Evolutionary conservation across 2,329 filamentous ascomycete species (phyloP).

Genomic region (Botryosphaeria dothidea): DNA sequence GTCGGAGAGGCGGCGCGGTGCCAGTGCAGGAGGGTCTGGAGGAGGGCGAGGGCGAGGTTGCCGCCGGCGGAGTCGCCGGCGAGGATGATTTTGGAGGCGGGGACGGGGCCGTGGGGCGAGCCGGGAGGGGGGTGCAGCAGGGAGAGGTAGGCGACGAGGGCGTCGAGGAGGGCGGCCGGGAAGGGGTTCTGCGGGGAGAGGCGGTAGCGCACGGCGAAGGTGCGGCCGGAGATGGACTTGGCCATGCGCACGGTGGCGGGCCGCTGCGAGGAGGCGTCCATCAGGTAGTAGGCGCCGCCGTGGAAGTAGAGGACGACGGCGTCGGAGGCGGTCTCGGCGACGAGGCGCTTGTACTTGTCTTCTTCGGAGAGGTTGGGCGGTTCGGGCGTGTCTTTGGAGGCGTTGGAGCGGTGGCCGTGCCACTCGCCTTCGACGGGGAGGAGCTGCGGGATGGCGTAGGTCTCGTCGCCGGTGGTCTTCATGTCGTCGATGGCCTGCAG

Average conservation of each 20-base stretch:
- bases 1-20: conserved; percentile 40
- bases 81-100: conserved; percentile 67
- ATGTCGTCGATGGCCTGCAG: conserved; percentile 59
- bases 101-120: conserved; percentile 66
- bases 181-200: conserved; percentile 75
- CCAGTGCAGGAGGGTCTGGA: conserved; percentile 69
- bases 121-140: conserved; percentile 71
- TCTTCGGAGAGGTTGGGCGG: conserved; percentile 59
- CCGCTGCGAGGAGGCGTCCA: conserved; percentile 70
- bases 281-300: conserved; percentile 72
- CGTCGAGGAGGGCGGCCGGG: conserved; percentile 72
- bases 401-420: conserved; percentile 68
- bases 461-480: conserved; percentile 40
- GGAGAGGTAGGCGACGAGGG: conserved; percentile 69
- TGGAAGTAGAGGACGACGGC: conserved; percentile 73
- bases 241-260: conserved; percentile 61
- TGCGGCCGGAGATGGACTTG: conserved; percentile 65
- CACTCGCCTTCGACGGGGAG: conserved; percentile 69
- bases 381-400: conserved; percentile 50
- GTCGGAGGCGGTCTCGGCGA: conserved; percentile 65
- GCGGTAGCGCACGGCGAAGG: conserved; percentile 73
- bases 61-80: conserved; percentile 77
- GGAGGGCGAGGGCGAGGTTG: conserved; percentile 65
- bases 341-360: conserved; percentile 66
- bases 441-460: conserved; percentile 53